Conservation (phyloP, 208 protist genomes). For the Acanthamoeba royreba region DNA sequence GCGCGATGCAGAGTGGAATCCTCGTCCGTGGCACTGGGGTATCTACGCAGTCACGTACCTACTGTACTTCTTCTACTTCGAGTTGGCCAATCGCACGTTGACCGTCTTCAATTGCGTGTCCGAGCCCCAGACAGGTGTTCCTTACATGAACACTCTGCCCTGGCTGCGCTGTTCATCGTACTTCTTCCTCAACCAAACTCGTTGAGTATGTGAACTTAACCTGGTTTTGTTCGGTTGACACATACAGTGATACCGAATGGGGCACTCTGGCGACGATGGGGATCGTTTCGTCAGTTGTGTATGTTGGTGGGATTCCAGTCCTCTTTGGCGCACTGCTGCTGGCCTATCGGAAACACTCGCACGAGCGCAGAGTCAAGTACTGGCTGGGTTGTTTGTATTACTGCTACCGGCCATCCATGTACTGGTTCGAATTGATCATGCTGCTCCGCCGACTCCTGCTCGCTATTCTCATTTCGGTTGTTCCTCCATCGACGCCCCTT, state of each 20-base stretch:
- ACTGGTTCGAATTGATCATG: neutral
- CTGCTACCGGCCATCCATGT: neutral
- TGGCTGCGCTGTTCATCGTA: constrained; percentile 1
- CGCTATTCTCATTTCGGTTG: neutral
- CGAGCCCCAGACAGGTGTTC: neutral
- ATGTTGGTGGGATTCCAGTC: neutral
- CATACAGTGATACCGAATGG: neutral
- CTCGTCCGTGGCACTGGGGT: neutral
- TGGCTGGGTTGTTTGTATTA: constrained; percentile 17
- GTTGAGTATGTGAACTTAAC: neutral
- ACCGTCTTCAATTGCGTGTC: neutral
- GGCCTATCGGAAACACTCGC: neutral
- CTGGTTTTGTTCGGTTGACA: too few species aligned
- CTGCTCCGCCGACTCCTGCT: neutral
- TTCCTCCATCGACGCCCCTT: neutral
- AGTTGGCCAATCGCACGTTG: neutral
- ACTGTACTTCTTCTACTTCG: constrained; percentile 19
- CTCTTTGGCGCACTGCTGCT: neutral
- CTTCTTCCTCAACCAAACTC: neutral
- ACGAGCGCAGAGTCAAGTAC: neutral
- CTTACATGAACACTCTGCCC: neutral
- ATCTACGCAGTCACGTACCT: neutral
- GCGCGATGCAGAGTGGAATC: too few species aligned
- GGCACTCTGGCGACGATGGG: neutral
- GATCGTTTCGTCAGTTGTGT: neutral